phyloP scores from a whole-genome alignment of 345 rosid genomes.

The Arabis hirsuta region DNA sequence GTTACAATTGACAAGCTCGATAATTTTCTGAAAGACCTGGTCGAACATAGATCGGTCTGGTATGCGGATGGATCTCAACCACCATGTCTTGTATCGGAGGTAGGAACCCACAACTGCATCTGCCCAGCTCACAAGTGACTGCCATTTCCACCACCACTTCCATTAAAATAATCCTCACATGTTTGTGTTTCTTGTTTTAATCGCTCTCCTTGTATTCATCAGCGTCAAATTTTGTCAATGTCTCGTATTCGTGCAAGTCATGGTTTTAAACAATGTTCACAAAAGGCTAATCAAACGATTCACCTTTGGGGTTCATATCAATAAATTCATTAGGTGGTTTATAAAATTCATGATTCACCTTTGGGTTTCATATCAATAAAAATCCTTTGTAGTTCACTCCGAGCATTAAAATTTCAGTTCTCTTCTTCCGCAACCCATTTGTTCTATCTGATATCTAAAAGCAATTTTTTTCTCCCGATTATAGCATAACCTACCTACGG shows the following conservation, averaged over 20 bases:
- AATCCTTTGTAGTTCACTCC: too few relatives aligned
- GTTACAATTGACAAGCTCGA: slow-evolving; percentile 84
- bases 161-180: background rate
- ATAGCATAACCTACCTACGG: too few relatives aligned
- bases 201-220: background rate
- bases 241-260: background rate
- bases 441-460: too few relatives aligned
- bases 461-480: too few relatives aligned
- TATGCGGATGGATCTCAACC: slow-evolving; percentile 53
- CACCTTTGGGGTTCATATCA: background rate
- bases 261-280: slow-evolving; percentile 1
- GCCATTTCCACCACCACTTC: background rate
- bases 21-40: slow-evolving; percentile 63
- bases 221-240: slow-evolving; percentile 25
- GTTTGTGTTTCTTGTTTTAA: slow-evolving; percentile 17
- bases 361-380: too few relatives aligned
- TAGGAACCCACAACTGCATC: slow-evolving; percentile 69
- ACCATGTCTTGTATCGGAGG: slow-evolving; percentile 69
- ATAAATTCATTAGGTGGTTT: too few relatives aligned
- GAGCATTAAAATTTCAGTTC: too few relatives aligned
- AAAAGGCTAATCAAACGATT: background rate
- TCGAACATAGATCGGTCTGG: slow-evolving; percentile 66
- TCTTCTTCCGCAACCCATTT: too few relatives aligned
- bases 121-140: slow-evolving; percentile 67
- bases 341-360: too few relatives aligned